Evolutionary conservation across 805 yeast genomes (phyloP).

Genomic region (Pichia deserticola): DNA sequence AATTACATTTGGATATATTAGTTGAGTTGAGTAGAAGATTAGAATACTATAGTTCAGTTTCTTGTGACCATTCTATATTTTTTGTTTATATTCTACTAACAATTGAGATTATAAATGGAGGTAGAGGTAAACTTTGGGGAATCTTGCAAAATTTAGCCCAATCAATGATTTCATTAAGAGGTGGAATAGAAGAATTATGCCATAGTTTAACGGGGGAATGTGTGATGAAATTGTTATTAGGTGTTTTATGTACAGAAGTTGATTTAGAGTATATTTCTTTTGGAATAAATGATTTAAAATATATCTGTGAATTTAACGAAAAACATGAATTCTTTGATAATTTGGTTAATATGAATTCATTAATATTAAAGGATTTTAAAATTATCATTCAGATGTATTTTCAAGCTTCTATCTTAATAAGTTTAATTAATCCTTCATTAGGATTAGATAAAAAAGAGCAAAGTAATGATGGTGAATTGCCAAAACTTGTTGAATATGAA

Average conservation of each 20-base stretch:
- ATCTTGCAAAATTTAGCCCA: conserved; percentile 11
- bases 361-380: conserved; percentile 7
- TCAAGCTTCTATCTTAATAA: conserved; percentile 9
- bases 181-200: conserved; percentile 13
- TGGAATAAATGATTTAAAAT: conserved; percentile 8
- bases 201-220: conserved; percentile 14
- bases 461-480: background rate
- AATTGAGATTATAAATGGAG: conserved; percentile 12
- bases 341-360: conserved; percentile 3
- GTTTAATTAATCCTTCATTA: conserved; percentile 7
- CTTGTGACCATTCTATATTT: conserved; percentile 18
- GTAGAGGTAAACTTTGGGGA: conserved; percentile 4
- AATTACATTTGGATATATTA: conserved; percentile 9
- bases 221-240: conserved; percentile 11
- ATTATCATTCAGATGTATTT: conserved; percentile 10
- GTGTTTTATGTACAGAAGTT: conserved; percentile 7
- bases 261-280: conserved; percentile 2
- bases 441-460: background rate
- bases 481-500: conserved; percentile 1
- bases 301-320: conserved; percentile 3
- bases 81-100: conserved; percentile 11
- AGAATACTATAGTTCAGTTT: conserved; percentile 11
- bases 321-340: conserved; percentile 14
- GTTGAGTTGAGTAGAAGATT: conserved; percentile 12
- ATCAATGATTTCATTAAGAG: conserved; percentile 14